Evolutionary conservation across 2,329 filamentous ascomycete species (phyloP).

Genomic region (Epichloe bromicola): DNA sequence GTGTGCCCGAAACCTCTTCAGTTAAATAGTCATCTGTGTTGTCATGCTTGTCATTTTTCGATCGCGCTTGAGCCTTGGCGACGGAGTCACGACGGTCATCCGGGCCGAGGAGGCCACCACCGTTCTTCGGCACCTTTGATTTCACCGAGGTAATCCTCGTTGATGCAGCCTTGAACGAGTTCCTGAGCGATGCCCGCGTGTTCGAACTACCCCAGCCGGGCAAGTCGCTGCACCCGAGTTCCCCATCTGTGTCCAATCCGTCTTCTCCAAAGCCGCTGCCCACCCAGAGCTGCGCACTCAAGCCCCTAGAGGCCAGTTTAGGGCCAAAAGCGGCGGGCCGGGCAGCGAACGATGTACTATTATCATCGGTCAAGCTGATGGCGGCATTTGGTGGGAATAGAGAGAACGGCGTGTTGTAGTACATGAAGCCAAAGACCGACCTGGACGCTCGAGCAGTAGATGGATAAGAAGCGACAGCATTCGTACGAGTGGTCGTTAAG

Average conservation of each 20-base stretch:
- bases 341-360: slow-evolving; percentile 92
- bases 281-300: slow-evolving; percentile 87
- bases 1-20: slow-evolving; percentile 27
- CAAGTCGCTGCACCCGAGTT: slow-evolving; percentile 90
- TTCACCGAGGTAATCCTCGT: slow-evolving; percentile 10
- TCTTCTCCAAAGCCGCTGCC: slow-evolving; percentile 86
- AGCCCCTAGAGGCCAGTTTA: slow-evolving; percentile 55
- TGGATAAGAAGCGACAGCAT: slow-evolving; percentile 13
- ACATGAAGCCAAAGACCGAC: slow-evolving; percentile 39
- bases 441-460: slow-evolving; percentile 11
- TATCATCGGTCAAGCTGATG: slow-evolving; percentile 94
- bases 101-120: slow-evolving; percentile 14
- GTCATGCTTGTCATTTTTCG: slow-evolving; percentile 37
- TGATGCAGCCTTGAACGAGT: slow-evolving; percentile 20
- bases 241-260: slow-evolving; percentile 56
- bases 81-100: slow-evolving; percentile 14
- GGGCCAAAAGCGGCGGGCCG: slow-evolving; percentile 90
- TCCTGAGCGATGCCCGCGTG: slow-evolving; percentile 30
- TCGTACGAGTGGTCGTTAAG: slow-evolving; percentile 22
- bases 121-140: slow-evolving; percentile 9
- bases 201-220: slow-evolving; percentile 67
- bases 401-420: slow-evolving; percentile 64
- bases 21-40: slow-evolving; percentile 80
- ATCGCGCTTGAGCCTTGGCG: slow-evolving; percentile 5
- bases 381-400: slow-evolving; percentile 92